Evolutionary conservation across 2,329 filamentous ascomycete species (phyloP).

Genomic region (Fusarium sp.): DNA sequence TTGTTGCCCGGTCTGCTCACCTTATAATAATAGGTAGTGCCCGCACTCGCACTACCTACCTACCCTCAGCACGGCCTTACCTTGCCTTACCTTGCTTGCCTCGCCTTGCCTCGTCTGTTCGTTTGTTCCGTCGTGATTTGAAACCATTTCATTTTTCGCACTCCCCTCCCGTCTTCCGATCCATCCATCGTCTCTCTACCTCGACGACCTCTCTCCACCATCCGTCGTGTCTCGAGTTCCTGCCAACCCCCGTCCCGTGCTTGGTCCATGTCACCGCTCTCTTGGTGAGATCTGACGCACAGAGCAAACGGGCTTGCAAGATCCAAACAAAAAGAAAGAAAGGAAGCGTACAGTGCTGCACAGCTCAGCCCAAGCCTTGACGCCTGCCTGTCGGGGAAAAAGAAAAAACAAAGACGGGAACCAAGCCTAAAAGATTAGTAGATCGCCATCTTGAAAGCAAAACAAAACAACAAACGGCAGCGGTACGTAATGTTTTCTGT

Average conservation of each 20-base stretch:
- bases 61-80: slow-evolving; percentile 29
- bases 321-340: slow-evolving; percentile 31
- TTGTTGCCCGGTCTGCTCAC: slow-evolving; percentile 35
- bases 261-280: slow-evolving; percentile 40
- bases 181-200: slow-evolving; percentile 18
- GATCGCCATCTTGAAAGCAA: slow-evolving; percentile 5
- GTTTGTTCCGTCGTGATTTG: slow-evolving; percentile 40
- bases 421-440: slow-evolving; percentile 14
- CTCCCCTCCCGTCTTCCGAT: slow-evolving; percentile 24
- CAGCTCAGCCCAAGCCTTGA: slow-evolving; percentile 5
- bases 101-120: slow-evolving; percentile 29
- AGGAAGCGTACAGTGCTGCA: neutral
- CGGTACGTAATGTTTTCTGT: neutral
- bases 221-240: slow-evolving; percentile 29
- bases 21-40: slow-evolving; percentile 30
- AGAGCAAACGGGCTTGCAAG: slow-evolving; percentile 35
- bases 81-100: slow-evolving; percentile 37
- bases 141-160: slow-evolving; percentile 33
- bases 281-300: slow-evolving; percentile 41
- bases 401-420: slow-evolving; percentile 18
- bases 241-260: slow-evolving; percentile 37
- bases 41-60: slow-evolving; percentile 11
- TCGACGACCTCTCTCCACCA: slow-evolving; percentile 13
- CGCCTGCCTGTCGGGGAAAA: slow-evolving; percentile 8
- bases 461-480: neutral